A percentile compares a stretch with the other conserved stretches of the same genome.
These are phyloP conservation scores for Elymus sibiricus DNA, from an alignment of 176 grass and related monocot genomes.

Conservation along the genomic window DNA sequence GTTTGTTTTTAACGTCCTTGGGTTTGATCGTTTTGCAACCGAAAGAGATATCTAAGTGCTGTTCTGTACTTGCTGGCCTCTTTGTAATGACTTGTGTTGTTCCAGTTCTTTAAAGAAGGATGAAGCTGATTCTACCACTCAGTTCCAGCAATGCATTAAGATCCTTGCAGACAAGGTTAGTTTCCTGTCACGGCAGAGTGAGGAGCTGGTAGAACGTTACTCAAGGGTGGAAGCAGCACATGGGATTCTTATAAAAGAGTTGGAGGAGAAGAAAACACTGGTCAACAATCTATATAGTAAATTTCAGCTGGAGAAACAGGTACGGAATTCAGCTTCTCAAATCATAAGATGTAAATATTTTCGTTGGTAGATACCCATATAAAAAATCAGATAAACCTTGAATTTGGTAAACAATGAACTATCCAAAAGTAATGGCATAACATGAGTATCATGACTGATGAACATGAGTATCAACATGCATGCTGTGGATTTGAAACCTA, in stretches of 20 bases:
- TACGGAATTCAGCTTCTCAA: slow-evolving; percentile 31
- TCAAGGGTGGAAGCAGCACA: slow-evolving; percentile 53
- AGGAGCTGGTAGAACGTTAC: slow-evolving; percentile 52
- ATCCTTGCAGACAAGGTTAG: slow-evolving; percentile 76
- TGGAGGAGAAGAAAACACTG: slow-evolving; percentile 78
- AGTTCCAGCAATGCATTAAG: slow-evolving; percentile 93
- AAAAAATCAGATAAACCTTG: neutral
- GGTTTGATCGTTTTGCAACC: neutral
- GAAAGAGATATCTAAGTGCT: neutral
- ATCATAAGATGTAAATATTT: neutral
- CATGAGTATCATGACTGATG: neutral
- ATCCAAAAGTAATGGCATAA: neutral
- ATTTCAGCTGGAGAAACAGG: slow-evolving; percentile 92
- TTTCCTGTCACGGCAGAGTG: slow-evolving; percentile 51
- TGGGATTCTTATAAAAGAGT: slow-evolving; percentile 51
- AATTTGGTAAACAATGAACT: neutral
- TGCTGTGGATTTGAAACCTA: neutral
- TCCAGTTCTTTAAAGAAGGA: slow-evolving; percentile 76
- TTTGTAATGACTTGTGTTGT: slow-evolving; percentile 13
- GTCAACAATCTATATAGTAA: slow-evolving; percentile 66
- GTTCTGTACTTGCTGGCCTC: neutral
- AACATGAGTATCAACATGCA: neutral
- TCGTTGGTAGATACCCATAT: neutral
- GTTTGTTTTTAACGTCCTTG: neutral
- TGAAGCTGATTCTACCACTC: slow-evolving; percentile 64